Evolutionary conservation across 148 eudicot species (phyloP).

Genomic region (Rhododendron henanense): DNA sequence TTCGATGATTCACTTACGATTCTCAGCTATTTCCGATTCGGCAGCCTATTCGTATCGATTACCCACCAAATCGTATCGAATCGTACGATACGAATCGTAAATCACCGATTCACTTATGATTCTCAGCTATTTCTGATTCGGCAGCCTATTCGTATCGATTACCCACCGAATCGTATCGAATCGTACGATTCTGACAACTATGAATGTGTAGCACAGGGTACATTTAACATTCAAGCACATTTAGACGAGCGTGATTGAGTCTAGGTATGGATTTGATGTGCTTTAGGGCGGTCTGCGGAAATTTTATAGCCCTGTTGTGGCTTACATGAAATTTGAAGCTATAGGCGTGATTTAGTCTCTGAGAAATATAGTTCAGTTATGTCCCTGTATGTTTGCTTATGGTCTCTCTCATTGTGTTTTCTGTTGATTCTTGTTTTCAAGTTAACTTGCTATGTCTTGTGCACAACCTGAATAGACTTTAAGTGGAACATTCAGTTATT

Average conservation of each 20-base stretch:
- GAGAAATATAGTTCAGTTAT: not conserved
- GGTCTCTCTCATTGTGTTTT: not conserved
- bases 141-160: no score
- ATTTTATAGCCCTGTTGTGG: not conserved
- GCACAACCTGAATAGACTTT: not conserved
- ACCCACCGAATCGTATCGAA: no score
- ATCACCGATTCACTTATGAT: no score
- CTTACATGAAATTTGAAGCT: not conserved
- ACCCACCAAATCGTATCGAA: no score
- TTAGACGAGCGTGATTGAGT: not conserved
- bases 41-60: no score
- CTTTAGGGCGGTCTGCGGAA: not conserved
- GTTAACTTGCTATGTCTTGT: not conserved
- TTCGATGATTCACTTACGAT: no score
- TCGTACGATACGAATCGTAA: no score
- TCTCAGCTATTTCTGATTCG: no score
- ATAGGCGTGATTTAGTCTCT: not conserved
- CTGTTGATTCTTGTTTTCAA: not conserved
- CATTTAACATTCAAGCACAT: not conserved
- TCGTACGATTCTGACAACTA: no score
- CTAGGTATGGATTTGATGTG: not conserved
- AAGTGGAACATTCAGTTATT: conserved; percentile 8
- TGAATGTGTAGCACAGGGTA: not conserved
- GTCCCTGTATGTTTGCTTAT: not conserved
- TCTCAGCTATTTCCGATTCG: no score